These are phyloP conservation scores for Trematosphaeria pertusa DNA, from an alignment of 2,329 filamentous ascomycete species.

Conservation along the genomic window DNA sequence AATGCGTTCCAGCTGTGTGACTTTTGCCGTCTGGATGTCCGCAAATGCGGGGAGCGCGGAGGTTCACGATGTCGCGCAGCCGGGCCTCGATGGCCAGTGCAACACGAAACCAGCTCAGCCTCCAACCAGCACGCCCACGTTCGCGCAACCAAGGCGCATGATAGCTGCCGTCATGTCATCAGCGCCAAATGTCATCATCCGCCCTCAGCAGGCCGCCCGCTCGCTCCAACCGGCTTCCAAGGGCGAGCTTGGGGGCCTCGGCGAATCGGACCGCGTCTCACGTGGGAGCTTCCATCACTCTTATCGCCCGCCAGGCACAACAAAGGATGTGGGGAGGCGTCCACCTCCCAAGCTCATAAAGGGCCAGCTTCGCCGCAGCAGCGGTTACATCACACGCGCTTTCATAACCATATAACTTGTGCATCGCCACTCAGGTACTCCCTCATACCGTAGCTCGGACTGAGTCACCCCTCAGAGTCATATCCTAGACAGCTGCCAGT, in stretches of 20 bases:
- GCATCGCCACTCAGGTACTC: slow-evolving; percentile 37
- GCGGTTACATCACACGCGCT: slow-evolving; percentile 24
- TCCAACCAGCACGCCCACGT: slow-evolving; percentile 43
- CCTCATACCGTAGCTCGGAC: slow-evolving; percentile 22
- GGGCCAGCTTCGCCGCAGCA: slow-evolving; percentile 8
- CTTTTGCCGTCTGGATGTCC: slow-evolving; percentile 28
- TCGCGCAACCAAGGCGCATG: slow-evolving; percentile 38
- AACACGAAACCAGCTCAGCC: slow-evolving; percentile 28
- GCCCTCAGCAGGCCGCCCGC: slow-evolving; percentile 7
- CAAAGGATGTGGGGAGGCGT: slow-evolving; percentile 20
- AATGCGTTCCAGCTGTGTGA: slow-evolving; percentile 28
- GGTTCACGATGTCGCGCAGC: slow-evolving; percentile 17
- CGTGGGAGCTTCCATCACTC: slow-evolving; percentile 30
- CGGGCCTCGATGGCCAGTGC: background rate
- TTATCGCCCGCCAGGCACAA: slow-evolving; percentile 31
- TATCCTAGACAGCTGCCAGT: slow-evolving; percentile 38
- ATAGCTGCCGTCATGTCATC: slow-evolving; percentile 41
- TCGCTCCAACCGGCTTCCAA: slow-evolving; percentile 8
- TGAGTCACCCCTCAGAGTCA: slow-evolving; percentile 47
- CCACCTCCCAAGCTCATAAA: slow-evolving; percentile 13
- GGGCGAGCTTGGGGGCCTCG: slow-evolving; percentile 29
- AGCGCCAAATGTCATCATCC: slow-evolving; percentile 20
- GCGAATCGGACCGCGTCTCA: slow-evolving; percentile 37
- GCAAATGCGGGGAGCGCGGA: slow-evolving; percentile 25
- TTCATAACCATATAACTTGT: slow-evolving; percentile 27